phyloP scores from a whole-genome alignment of 2,329 filamentous ascomycete genomes.

The Lachnellula subtilissima region DNA sequence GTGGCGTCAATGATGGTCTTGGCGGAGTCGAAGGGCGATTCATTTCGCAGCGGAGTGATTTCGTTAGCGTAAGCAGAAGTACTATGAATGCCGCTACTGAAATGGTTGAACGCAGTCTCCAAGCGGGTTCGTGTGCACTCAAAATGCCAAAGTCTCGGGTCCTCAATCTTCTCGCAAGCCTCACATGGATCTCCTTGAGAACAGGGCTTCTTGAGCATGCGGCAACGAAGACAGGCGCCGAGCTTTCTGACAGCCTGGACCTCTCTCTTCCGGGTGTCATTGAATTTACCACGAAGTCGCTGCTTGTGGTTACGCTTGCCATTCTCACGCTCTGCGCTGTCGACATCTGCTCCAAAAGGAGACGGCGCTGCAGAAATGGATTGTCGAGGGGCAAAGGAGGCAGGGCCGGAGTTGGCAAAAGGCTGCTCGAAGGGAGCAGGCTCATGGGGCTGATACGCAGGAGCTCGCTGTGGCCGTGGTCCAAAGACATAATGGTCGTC shows the following conservation, averaged over 20 bases:
- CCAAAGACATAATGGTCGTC: too few species aligned
- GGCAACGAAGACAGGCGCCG: conserved; percentile 61
- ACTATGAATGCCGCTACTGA: conserved; percentile 59
- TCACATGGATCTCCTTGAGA: conserved; percentile 59
- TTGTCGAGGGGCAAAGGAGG: not conserved
- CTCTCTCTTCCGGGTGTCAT: conserved; percentile 54
- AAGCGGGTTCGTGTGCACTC: conserved; percentile 59
- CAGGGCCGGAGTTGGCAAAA: too few species aligned
- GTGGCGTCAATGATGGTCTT: not conserved
- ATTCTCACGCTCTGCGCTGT: conserved; percentile 29
- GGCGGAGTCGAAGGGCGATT: not conserved
- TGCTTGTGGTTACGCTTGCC: conserved; percentile 25
- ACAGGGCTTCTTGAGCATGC: conserved; percentile 62
- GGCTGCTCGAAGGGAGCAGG: too few species aligned
- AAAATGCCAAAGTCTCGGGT: conserved; percentile 60
- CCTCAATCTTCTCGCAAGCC: conserved; percentile 58
- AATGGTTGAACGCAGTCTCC: conserved; percentile 57
- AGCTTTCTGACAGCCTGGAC: conserved; percentile 61
- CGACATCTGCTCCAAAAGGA: conserved; percentile 29
- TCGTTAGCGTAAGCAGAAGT: conserved; percentile 57
- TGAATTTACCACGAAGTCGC: conserved; percentile 55
- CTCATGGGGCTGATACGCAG: too few species aligned
- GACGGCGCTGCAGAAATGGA: not conserved
- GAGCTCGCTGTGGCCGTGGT: too few species aligned
- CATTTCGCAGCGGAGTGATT: conserved; percentile 35